Conservation (phyloP, 345 rosid genomes). For the Eutrema yunnanense region DNA sequence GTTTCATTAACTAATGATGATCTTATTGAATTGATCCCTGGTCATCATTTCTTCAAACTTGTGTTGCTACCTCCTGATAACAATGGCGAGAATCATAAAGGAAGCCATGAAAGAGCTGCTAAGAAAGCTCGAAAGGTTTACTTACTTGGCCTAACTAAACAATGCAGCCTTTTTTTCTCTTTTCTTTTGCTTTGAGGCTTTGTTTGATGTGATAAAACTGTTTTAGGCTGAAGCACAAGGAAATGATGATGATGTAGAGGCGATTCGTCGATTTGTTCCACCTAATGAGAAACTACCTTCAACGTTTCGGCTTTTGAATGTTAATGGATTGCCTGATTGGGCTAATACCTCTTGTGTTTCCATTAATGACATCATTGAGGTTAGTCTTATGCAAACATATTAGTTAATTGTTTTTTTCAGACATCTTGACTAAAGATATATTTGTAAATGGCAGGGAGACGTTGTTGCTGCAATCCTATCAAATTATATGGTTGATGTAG, state of each 20-base stretch:
- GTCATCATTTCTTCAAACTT: conserved; percentile 59
- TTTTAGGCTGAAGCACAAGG: conserved; percentile 31
- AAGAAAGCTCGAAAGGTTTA: conserved; percentile 47
- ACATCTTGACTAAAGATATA: neutral
- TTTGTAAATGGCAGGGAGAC: conserved; percentile 54
- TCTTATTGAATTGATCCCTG: conserved; percentile 81
- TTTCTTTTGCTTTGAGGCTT: neutral
- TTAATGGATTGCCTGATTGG: conserved; percentile 76
- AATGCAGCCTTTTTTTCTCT: neutral
- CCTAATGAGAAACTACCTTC: conserved; percentile 36
- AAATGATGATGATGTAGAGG: conserved; percentile 31
- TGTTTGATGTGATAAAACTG: conserved; percentile 1
- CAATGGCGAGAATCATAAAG: conserved; percentile 20
- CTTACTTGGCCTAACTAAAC: neutral
- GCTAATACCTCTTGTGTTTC: conserved; percentile 88
- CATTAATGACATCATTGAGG: conserved; percentile 76
- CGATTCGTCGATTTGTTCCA: conserved; percentile 45
- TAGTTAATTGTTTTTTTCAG: neutral
- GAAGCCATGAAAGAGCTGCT: conserved; percentile 23
- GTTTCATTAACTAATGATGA: conserved; percentile 42
- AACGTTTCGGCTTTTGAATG: conserved; percentile 65
- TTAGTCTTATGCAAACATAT: conserved; percentile 1
- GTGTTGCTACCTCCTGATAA: conserved; percentile 26
- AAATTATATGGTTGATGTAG: conserved; percentile 91
- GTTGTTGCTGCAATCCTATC: conserved; percentile 64